These are phyloP conservation scores for Bipolaris oryzae DNA, from an alignment of 2,329 filamentous ascomycete species.

Conservation along the genomic window DNA sequence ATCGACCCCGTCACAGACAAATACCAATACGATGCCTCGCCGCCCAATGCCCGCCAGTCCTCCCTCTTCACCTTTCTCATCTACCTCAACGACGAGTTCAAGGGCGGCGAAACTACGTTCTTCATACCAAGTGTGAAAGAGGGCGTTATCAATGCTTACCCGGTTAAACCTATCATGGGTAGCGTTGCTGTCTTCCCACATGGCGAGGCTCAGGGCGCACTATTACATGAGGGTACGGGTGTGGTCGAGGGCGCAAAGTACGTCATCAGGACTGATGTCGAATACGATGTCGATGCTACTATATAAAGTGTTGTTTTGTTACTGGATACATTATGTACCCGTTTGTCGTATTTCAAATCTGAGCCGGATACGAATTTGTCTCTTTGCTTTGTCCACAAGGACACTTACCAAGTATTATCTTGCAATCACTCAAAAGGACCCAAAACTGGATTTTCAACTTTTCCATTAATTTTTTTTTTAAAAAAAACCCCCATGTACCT, in stretches of 20 bases:
- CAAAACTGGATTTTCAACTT: not conserved
- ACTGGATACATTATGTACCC: not conserved
- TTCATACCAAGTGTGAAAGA: conserved; percentile 69
- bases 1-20: conserved; percentile 60
- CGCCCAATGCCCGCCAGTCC: conserved; percentile 64
- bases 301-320: not conserved
- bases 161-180: conserved; percentile 71
- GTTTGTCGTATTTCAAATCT: not conserved
- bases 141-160: conserved; percentile 71
- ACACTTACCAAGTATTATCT: not conserved
- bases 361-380: not conserved
- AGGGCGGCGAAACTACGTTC: conserved; percentile 73
- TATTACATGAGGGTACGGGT: conserved; percentile 73
- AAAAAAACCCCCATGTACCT: not conserved
- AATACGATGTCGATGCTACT: conserved; percentile 63
- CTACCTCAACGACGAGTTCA: conserved; percentile 74
- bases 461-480: not conserved
- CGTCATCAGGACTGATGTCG: conserved; percentile 72
- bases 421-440: not conserved
- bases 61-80: conserved; percentile 73
- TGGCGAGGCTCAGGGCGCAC: conserved; percentile 67
- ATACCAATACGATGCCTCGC: conserved; percentile 72
- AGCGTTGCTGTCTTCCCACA: conserved; percentile 72
- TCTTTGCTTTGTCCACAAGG: no score
- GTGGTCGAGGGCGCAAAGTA: conserved; percentile 71